Percentiles rank a stretch among this genome's conserved stretches.
Conservation (phyloP, 1,284 basidiomycete species). For the Athelia sp. region DNA sequence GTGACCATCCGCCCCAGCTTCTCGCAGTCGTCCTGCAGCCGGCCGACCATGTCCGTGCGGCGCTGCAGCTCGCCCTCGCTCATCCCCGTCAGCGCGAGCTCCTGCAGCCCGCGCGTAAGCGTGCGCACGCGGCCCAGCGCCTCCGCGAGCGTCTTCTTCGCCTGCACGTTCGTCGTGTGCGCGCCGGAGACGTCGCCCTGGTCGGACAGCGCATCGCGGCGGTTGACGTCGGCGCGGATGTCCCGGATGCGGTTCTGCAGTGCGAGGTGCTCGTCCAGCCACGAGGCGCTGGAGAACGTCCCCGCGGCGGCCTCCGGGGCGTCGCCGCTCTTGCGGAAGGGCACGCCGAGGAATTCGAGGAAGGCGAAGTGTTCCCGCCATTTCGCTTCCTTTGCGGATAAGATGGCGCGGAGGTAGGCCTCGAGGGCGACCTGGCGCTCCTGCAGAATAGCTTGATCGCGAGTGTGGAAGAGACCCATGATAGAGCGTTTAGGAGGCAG, state of each 20-base stretch:
- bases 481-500: slow-evolving; percentile 82
- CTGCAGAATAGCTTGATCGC: slow-evolving; percentile 50
- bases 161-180: slow-evolving; percentile 78
- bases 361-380: slow-evolving; percentile 85
- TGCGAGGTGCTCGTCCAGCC: slow-evolving; percentile 82
- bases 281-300: slow-evolving; percentile 69
- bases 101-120: slow-evolving; percentile 68
- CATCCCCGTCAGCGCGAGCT: slow-evolving; percentile 62
- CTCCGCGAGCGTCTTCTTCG: slow-evolving; percentile 79
- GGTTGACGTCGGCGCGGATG: slow-evolving; percentile 80
- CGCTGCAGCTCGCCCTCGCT: slow-evolving; percentile 81
- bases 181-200: slow-evolving; percentile 69
- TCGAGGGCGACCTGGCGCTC: slow-evolving; percentile 77
- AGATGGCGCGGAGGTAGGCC: slow-evolving; percentile 80
- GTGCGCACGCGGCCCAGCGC: slow-evolving; percentile 63
- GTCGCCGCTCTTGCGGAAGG: slow-evolving; percentile 49
- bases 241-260: slow-evolving; percentile 72
- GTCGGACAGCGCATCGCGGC: slow-evolving; percentile 78
- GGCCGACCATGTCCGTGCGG: slow-evolving; percentile 78
- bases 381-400: slow-evolving; percentile 72
- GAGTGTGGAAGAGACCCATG: slow-evolving; percentile 35
- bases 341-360: slow-evolving; percentile 83
- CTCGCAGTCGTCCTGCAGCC: slow-evolving; percentile 82
- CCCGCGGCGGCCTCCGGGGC: slow-evolving; percentile 22
- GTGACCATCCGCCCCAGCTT: slow-evolving; percentile 76